Conservation (phyloP, 805 yeast species). For the Candida tallmaniae region DNA sequence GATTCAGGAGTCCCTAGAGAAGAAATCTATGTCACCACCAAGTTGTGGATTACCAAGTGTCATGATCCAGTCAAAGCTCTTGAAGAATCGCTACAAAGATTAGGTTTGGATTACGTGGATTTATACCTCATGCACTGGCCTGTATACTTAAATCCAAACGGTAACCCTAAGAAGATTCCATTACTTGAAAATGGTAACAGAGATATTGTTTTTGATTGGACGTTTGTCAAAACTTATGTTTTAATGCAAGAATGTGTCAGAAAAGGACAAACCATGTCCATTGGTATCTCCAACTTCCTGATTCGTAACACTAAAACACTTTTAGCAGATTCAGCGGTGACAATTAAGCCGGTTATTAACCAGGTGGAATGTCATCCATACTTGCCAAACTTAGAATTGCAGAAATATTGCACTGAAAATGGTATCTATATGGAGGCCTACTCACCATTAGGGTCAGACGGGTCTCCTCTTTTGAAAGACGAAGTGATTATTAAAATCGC, state of each 20-base stretch:
- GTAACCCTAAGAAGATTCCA: constrained; percentile 30
- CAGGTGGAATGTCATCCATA: constrained; percentile 34
- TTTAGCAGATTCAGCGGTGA: constrained; percentile 30
- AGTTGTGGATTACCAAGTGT: constrained; percentile 57
- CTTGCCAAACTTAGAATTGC: constrained; percentile 61
- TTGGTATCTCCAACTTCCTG: constrained; percentile 77
- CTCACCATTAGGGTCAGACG: constrained; percentile 67
- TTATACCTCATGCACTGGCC: constrained; percentile 86
- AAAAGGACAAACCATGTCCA: constrained; percentile 50
- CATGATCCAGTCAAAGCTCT: constrained; percentile 49
- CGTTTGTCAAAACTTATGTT: constrained; percentile 50
- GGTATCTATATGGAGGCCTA: constrained; percentile 67
- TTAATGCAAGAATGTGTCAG: constrained; percentile 53
- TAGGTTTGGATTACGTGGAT: constrained; percentile 74
- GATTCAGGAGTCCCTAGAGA: constrained; percentile 62
- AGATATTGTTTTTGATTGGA: constrained; percentile 26
- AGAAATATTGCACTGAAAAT: constrained; percentile 49
- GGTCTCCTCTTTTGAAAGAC: constrained; percentile 50
- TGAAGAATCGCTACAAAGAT: constrained; percentile 52
- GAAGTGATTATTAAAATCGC: constrained; percentile 42
- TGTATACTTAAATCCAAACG: constrained; percentile 34
- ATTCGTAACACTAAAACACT: constrained; percentile 30
- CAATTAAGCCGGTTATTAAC: constrained; percentile 29
- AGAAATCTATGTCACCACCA: constrained; percentile 68
- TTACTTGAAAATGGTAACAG: constrained; percentile 32